A percentile compares a stretch with the other conserved stretches of the same genome.
Conservation (phyloP, 108 stramenopile species). For the Pseudonitzschia multistriata region DNA sequence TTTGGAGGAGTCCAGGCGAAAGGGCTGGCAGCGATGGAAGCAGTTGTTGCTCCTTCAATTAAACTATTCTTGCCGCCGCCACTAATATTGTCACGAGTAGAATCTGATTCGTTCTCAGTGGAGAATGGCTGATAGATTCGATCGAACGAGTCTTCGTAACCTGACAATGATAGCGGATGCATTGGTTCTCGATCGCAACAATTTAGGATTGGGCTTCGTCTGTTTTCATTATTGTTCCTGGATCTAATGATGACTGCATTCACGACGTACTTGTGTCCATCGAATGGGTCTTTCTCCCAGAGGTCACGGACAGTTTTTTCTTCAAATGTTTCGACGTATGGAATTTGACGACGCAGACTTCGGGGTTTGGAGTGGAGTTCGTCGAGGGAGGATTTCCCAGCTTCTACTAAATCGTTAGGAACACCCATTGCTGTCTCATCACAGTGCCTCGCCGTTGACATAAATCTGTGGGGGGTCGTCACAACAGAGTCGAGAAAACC, state of each 20-base stretch:
- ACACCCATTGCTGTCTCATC: too few species aligned
- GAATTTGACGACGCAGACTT: constrained; percentile 14
- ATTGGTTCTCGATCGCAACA: not conserved
- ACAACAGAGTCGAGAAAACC: too few species aligned
- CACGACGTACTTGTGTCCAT: not conserved
- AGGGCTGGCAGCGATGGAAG: not conserved
- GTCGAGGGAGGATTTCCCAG: too few species aligned
- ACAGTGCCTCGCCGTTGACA: too few species aligned
- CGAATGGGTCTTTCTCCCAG: constrained; percentile 27
- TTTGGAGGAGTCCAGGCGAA: not conserved
- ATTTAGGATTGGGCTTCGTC: not conserved
- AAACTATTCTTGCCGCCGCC: not conserved
- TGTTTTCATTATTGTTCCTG: not conserved
- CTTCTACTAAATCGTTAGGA: too few species aligned
- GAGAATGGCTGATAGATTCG: constrained; percentile 9
- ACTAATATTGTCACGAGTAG: not conserved
- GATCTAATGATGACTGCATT: not conserved
- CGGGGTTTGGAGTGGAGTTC: not conserved
- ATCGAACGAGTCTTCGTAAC: constrained; percentile 23
- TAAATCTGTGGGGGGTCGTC: too few species aligned
- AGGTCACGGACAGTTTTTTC: constrained; percentile 25
- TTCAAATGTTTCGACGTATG: constrained; percentile 25
- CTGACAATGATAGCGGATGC: not conserved
- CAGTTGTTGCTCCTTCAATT: not conserved
- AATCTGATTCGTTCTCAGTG: not conserved